Evolutionary conservation across 163 green algal species (phyloP).

Genomic region (Scenedesmus sp.): DNA sequence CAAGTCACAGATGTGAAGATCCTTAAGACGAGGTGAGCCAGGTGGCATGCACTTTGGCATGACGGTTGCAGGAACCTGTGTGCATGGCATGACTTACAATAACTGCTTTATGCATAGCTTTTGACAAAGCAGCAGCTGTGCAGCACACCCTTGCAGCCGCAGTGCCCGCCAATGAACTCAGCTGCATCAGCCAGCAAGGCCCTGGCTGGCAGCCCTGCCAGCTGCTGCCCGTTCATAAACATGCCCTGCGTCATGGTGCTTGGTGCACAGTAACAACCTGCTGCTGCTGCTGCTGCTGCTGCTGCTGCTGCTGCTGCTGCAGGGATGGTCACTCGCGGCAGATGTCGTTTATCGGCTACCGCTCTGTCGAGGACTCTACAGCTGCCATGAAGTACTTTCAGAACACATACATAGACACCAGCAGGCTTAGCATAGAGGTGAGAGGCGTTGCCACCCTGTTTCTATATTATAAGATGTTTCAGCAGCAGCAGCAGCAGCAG

Average conservation of each 20-base stretch:
- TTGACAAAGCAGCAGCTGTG: background rate
- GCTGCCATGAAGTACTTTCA: slow-evolving; percentile 92
- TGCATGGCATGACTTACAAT: background rate
- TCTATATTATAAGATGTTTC: background rate
- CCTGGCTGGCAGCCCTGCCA: background rate
- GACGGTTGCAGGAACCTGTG: background rate
- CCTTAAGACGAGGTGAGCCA: slow-evolving; percentile 83
- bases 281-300: background rate
- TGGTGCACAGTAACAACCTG: background rate
- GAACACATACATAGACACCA: slow-evolving; percentile 93
- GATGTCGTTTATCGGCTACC: slow-evolving; percentile 98
- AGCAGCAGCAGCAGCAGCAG: background rate
- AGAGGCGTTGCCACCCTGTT: background rate
- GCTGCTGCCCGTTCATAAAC: background rate
- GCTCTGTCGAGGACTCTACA: slow-evolving; percentile 78
- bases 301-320: slow-evolving; percentile 23
- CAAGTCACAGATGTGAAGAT: slow-evolving; percentile 94
- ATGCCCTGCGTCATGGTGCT: no score
- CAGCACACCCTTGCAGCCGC: background rate
- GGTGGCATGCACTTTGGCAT: background rate
- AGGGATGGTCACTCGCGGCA: slow-evolving; percentile 93
- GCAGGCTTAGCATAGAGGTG: slow-evolving; percentile 87
- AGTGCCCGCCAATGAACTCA: background rate
- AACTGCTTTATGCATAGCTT: no score
- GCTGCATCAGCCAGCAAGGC: background rate